These are phyloP conservation scores for Solanum habrochaites DNA, from an alignment of 257 asterid genomes.

Conservation along the genomic window DNA sequence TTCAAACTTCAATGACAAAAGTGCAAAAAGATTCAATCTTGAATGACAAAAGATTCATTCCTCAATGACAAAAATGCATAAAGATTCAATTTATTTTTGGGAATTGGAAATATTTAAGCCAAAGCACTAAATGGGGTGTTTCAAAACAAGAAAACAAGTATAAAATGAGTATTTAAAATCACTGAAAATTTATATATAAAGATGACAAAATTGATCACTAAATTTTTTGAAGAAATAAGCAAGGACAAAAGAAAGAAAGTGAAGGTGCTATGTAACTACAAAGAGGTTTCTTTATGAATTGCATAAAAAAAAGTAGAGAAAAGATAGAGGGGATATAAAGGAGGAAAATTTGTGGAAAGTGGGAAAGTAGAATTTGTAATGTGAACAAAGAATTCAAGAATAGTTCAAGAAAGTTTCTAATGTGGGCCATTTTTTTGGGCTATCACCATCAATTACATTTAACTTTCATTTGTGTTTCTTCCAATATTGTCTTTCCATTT, in stretches of 20 bases:
- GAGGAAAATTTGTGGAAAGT: slow-evolving; percentile 13
- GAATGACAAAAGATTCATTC: neutral
- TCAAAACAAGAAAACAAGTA: neutral
- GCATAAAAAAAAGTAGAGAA: neutral
- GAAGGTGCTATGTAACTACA: slow-evolving; percentile 1
- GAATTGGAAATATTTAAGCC: neutral
- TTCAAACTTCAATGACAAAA: neutral
- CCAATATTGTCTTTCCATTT: neutral
- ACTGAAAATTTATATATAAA: neutral
- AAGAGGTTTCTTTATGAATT: neutral
- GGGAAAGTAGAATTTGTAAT: neutral
- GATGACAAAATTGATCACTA: neutral
- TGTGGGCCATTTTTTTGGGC: neutral
- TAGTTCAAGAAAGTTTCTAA: neutral
- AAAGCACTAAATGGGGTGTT: neutral
- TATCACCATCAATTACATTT: neutral
- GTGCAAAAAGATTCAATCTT: neutral
- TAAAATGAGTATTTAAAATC: neutral
- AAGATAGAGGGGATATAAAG: neutral
- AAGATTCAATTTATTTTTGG: no score
- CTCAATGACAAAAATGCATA: neutral
- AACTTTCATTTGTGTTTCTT: neutral
- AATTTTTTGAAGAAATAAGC: neutral
- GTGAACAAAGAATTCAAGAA: neutral
- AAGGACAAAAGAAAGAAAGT: neutral